Base-by-base conservation (phyloP, 2,329 filamentous ascomycete species). In the Fusarium sp. region DNA sequence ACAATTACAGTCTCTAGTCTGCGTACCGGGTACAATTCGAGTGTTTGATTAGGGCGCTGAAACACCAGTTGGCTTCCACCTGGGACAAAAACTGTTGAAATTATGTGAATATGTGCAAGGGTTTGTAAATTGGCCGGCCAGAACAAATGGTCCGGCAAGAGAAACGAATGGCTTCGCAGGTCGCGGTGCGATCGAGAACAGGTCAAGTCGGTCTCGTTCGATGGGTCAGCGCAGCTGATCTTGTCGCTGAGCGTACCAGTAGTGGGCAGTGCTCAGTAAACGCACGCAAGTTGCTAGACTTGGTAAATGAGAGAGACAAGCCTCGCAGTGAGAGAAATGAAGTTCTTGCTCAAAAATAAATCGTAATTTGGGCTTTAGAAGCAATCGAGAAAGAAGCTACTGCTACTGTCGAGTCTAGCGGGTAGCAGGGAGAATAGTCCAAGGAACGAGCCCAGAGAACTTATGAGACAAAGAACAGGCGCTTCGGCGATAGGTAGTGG, bases 391-490 rank as follows among this genome's bases (percentile, higher is more conserved):
- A 69, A 63, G 53, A 38, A 64, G 66, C 58, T 70, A 69, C 72
- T 61, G 61, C 61, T 67, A 69, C 75, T 65, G 77, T 78, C 77
- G 76, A 66, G 68, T 70, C 75, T 74, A 74, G 73, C 59, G 63
- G 63, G 67, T 73, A 68, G 73, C 69, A 79, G 75, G 75, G 77
- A 76, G 74, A 67, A 75, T 70, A 51, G n/a, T 48, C 55, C 32
- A 74, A 77, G 76, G 67, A 73, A 73, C 69, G 72, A 71, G 69
- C 69, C 75, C 72, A 75, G 69, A 70, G 67, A 63, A 63, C 73
- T 76, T 69, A 74, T 80, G 78, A 80, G 79, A 80, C 79, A 80
- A 80, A 77, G 72, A 79, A 76, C 75, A 73, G 77, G 73, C 75
- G 77, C 64, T 77, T 79, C 75, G 76, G 78, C 71, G 64, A 74